Evolutionary conservation across 2,329 filamentous ascomycete genomes (phyloP).

Genomic region (Phyllosticta citrichinensis): DNA sequence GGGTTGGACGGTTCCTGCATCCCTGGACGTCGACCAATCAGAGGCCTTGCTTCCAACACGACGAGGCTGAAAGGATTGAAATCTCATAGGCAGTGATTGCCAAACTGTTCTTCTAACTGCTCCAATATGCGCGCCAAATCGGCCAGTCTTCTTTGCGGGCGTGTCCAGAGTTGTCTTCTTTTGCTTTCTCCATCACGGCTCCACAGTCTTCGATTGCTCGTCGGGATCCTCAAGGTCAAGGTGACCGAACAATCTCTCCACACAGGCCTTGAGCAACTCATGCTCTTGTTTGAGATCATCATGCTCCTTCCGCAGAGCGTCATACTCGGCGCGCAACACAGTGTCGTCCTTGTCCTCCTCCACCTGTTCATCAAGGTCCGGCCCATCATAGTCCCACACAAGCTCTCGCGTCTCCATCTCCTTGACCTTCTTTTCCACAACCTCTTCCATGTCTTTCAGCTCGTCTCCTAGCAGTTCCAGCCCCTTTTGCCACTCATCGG

Average conservation of each 20-base stretch:
- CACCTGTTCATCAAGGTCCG: background rate
- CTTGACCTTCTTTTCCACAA: background rate
- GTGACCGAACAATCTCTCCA: background rate
- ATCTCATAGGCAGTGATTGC: no score
- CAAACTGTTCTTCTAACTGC: no score
- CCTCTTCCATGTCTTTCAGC: background rate
- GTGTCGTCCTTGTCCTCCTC: background rate
- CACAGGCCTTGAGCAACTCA: background rate
- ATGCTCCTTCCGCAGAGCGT: background rate
- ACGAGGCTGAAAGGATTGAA: no score
- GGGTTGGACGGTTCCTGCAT: no score
- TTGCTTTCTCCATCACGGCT: no score
- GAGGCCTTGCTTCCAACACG: no score
- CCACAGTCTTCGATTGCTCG: no score
- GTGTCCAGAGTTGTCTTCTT: no score
- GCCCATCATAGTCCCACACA: background rate
- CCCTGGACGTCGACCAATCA: no score
- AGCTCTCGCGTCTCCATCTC: background rate
- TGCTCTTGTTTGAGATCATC: background rate
- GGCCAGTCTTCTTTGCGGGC: no score
- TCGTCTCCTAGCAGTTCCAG: background rate
- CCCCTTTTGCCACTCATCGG: background rate
- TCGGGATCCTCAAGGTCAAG: background rate
- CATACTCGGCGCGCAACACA: background rate
- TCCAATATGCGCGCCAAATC: no score